Percentiles rank a stretch among this genome's conserved stretches.
Conservation (phyloP, 2,329 filamentous ascomycete genomes). For the Ophiostoma australiae region DNA sequence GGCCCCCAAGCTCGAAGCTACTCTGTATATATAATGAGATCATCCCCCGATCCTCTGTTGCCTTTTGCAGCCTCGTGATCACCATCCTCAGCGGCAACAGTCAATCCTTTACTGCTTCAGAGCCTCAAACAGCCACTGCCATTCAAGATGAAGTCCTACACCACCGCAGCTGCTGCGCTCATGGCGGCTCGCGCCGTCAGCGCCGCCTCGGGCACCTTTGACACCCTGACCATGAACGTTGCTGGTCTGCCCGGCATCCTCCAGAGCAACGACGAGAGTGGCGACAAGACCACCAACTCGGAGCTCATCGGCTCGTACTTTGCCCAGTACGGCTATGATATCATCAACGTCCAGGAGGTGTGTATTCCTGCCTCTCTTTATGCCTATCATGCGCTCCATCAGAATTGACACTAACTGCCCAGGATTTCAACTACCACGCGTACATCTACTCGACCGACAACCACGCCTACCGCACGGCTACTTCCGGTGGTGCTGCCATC, state of each 20-base stretch:
- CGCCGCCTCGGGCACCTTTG: conserved; percentile 37
- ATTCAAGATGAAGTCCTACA: conserved; percentile 4
- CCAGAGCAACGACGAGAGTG: conserved; percentile 56
- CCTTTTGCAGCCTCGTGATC: neutral
- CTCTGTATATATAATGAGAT: neutral
- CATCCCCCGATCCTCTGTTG: neutral
- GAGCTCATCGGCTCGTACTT: conserved; percentile 53
- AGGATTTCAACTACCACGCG: conserved; percentile 64
- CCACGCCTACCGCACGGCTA: conserved; percentile 57
- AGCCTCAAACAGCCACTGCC: neutral
- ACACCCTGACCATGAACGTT: conserved; percentile 54
- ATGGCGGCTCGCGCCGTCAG: conserved; percentile 2
- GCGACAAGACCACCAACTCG: conserved; percentile 57
- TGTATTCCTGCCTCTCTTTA: neutral
- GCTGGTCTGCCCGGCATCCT: conserved; percentile 54
- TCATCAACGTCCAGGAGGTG: conserved; percentile 62
- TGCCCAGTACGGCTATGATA: conserved; percentile 52
- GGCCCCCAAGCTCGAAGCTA: neutral
- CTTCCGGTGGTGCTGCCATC: conserved; percentile 59
- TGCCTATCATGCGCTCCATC: no score
- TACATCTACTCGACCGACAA: conserved; percentile 56
- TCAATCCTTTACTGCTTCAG: neutral
- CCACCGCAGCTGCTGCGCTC: neutral
- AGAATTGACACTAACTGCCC: neutral
- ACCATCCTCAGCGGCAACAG: neutral